Base-by-base conservation (phyloP, 208 protist species). In the Crithidia expoeki region DNA sequence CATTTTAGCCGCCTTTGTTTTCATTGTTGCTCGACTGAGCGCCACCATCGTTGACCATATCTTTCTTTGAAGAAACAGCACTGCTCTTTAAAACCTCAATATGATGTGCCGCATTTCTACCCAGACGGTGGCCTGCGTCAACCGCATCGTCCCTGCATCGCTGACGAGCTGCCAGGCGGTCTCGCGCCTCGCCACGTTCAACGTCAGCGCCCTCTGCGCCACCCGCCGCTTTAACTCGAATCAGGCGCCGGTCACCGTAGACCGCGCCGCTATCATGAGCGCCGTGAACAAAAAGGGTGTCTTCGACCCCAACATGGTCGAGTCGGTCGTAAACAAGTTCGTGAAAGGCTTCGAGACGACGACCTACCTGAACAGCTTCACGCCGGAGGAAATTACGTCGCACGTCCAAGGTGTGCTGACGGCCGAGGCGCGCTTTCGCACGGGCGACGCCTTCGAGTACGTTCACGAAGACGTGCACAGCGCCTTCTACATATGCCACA, bases 401-500 rank as follows among this genome's bases (percentile, higher is more conserved):
- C 86, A 93, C 65, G 83, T 90, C 44, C 68, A 88, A 63, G 88
- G 84, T 46, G 66, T 86, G 44, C 74, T 95, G 44, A 84, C 82
- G 33, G 90, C 90, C 9, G 77, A 88, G 51, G 85, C 86, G 1
- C 79, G 79, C 61, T 52, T 66, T 23, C 42, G 68, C 44, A 61
- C 83, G 44, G 90, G 87, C 40, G 80, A 90, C 72, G 57, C 77
- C 49, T 86, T 89, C 76, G 68, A 87, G 72, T 88, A 91, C 83
- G 66, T 83, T 30, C 82, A 90, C 74, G 84, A 91, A 65, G 66
- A 53, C 14, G 72, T 74, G 36, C 30, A 63, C 33, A 61, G 30
- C 33, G 90, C 87, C 50, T 93, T 93, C 77, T 93, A 89, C 76
- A 83, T 95, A 65, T 92, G 86, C 74, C 62, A 60, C 59, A 90